These are phyloP conservation scores for Hortaea werneckii DNA, from an alignment of 2,329 filamentous ascomycete genomes.

Conservation along the genomic window DNA sequence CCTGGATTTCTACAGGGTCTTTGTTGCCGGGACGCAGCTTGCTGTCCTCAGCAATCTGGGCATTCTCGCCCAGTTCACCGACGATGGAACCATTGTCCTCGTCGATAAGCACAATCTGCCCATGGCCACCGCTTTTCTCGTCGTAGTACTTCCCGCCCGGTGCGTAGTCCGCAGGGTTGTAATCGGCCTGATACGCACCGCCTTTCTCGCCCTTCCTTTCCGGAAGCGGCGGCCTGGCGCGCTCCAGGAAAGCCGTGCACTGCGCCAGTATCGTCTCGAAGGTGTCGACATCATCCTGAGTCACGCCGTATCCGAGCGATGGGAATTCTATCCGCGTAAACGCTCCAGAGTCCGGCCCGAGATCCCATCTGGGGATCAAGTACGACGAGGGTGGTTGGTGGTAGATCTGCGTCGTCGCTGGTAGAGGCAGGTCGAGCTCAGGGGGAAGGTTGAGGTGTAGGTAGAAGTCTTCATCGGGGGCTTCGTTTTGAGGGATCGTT, in stretches of 20 bases:
- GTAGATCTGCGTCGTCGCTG: constrained; percentile 94
- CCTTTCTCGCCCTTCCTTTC: constrained; percentile 21
- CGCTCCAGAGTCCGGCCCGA: constrained; percentile 76
- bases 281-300: constrained; percentile 88
- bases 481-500: constrained; percentile 46
- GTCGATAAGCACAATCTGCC: constrained; percentile 84
- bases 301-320: constrained; percentile 55
- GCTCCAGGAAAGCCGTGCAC: constrained; percentile 89
- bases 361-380: constrained; percentile 88
- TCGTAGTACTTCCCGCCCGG: constrained; percentile 56
- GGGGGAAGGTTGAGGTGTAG: constrained; percentile 89
- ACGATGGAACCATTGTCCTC: constrained; percentile 95
- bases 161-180: constrained; percentile 73
- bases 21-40: constrained; percentile 79
- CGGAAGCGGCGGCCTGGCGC: constrained; percentile 52
- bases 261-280: constrained; percentile 98
- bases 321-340: constrained; percentile 94
- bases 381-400: constrained; percentile 90
- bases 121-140: constrained; percentile 36
- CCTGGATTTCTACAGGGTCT: constrained; percentile 71
- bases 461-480: constrained; percentile 82
- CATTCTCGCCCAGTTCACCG: constrained; percentile 77
- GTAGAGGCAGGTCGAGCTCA: constrained; percentile 84
- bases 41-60: constrained; percentile 69
- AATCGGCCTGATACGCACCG: constrained; percentile 32